Evolutionary conservation across 1,284 basidiomycete genomes (phyloP), one percentile per base, ranked within the genome.

Genomic region (Trichosporon sp.): DNA sequence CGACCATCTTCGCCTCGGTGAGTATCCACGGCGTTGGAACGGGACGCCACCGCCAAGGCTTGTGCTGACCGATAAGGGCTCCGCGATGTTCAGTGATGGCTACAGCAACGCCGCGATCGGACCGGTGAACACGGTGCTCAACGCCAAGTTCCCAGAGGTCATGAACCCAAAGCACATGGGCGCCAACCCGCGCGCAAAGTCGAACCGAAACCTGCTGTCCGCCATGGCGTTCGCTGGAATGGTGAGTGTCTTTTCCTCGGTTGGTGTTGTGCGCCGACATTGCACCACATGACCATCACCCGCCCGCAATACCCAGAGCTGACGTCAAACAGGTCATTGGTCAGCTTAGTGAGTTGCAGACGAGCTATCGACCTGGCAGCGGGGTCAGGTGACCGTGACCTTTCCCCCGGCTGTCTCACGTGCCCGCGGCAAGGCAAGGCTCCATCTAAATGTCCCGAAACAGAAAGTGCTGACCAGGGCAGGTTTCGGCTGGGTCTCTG

Each of bases 71-170:
- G n/a, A 37, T 21, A 56, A 72, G 68, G 90, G 91, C 70, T 91
- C 91, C 5, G 90, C 90, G 37, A 82, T 92, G 59, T 92, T 92
- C 82, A 90, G 89, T 37, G 91, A 93, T 52, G 68, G 89, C 21
- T 92, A 92, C 76, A 88, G 89, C 33, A 92, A 92, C 74, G 86
- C 85, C 72, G 83, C 90, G 67, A 90, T 92, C 70, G 89, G 90
- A 66, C 74, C 90, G 68, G 90, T 92, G 70, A 88, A 89, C 68
- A 70, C 68, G 7, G 66, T 65, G 27, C 67, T 69, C 87, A 88
- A 91, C 60, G 40, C 40, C 40, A 44, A 44, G 40, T 44, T 44
- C 40, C 40, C 40, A 44, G 40, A 44, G 40, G 40, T 44, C 40
- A 44, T 44, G 40, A 21, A 44, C 19, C 40, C 40, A 21, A 44